Base-by-base conservation (phyloP, 805 yeast genomes). In the Hermanozyma aechmeae region DNA sequence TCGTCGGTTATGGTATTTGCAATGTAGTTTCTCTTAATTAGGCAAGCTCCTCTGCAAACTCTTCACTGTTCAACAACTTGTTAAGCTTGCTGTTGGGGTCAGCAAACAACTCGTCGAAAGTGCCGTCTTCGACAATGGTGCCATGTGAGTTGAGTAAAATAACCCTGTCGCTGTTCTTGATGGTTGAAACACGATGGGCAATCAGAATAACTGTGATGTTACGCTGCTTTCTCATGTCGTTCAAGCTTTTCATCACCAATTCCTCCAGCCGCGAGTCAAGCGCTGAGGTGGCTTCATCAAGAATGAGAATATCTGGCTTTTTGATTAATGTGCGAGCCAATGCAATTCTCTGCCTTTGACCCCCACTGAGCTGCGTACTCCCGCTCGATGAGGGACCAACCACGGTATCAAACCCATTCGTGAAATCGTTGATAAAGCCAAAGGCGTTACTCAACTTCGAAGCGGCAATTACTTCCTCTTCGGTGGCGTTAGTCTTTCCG, bases 201-300 rank as follows among this genome's bases (percentile, higher is more conserved):
- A 89, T 86, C 25, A 92, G 80, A 23, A 89, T 80, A 2, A 87
- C 75, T 1, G 96, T 86, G 9, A 55, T 43, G 21, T 72, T 56
- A 11, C 78, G 74, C 14, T 73, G 64, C 38, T 70, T 65, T n/a
- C 43, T 32, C 35, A 92, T 64, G 27, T 65, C 52, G 17, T 61
- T 49, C 35, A 89, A 58, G 6, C 93, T 84, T 28, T 69, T 71
- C 50, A 85, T 83, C 23, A 89, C 93, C 3, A 83, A 72, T 42
- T 80, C 78, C 48, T 89, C 97, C 42, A 87, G 79, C 31, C 81
- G 82, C 9, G 93, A 75, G 48, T 89, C 97, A 29, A 89, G 61
- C 0, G 96, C 96, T 19, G 95, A 82, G 0, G 97, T 89, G 10
- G 96, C 95, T 51, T 89, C 97, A 51, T 89, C 97, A 34, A 89